A percentile compares a stretch with the other conserved stretches of the same genome.
Evolutionary conservation across 257 asterid species (phyloP).

Genomic region (Penstemon eatonii): DNA sequence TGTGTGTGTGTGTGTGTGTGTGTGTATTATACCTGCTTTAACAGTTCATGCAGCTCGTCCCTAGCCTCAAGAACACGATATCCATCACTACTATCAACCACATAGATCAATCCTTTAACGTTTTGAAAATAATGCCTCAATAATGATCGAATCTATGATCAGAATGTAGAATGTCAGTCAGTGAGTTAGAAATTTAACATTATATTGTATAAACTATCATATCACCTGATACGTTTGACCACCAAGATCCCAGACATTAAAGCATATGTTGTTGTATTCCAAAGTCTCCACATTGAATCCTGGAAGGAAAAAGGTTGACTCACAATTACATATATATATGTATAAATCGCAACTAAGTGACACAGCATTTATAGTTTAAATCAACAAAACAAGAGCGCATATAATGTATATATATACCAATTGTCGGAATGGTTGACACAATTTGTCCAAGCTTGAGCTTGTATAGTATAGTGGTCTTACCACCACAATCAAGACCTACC

Average conservation of each 20-base stretch:
- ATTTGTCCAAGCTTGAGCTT: conserved; percentile 44
- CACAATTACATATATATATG: no score
- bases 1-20: neutral
- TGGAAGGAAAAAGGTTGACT: neutral
- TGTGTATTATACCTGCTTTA: conserved; percentile 10
- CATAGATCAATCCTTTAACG: conserved; percentile 25
- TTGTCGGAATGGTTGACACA: conserved; percentile 40
- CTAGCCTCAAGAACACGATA: conserved; percentile 27
- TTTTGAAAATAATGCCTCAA: conserved; percentile 24
- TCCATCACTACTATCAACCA: conserved; percentile 23
- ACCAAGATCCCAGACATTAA: conserved; percentile 46
- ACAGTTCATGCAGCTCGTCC: conserved; percentile 24
- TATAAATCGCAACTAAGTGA: no score
- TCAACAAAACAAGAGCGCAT: neutral
- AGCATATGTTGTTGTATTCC: conserved; percentile 45
- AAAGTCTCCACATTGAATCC: conserved; percentile 45
- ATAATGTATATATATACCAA: conserved; percentile 19
- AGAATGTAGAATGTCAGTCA: no score
- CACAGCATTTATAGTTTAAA: no score
- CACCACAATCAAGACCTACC: conserved; percentile 46
- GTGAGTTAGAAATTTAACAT: neutral
- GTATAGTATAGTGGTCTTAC: conserved; percentile 43
- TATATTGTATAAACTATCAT: no score
- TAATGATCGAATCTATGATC: conserved; percentile 8
- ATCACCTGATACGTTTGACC: conserved; percentile 36